A percentile compares a stretch with the other conserved stretches of the same genome.
Evolutionary conservation across 441 rosid genomes (phyloP).

Genomic region (Manihot esculenta): DNA sequence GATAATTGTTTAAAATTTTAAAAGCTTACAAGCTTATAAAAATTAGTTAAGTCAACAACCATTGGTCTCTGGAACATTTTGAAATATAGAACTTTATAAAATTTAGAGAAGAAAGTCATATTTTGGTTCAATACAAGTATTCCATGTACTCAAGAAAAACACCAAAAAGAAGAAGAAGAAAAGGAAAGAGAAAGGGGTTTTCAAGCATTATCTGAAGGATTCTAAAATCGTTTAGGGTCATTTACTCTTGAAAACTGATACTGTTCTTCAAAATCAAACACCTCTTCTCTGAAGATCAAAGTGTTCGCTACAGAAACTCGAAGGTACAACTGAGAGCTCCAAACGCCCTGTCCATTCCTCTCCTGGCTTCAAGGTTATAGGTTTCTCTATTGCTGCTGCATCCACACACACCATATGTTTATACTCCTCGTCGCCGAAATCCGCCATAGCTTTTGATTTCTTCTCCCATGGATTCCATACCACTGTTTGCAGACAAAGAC

Average conservation of each 20-base stretch:
- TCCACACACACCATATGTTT: slow-evolving; percentile 82
- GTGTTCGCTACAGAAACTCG: slow-evolving; percentile 61
- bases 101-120: too few relatives aligned
- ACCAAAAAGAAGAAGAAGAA: neutral
- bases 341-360: slow-evolving; percentile 81
- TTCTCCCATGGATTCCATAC: slow-evolving; percentile 99
- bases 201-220: too few relatives aligned
- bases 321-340: slow-evolving; percentile 55
- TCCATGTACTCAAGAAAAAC: neutral
- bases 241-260: neutral
- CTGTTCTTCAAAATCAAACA: slow-evolving; percentile 12
- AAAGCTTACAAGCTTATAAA: too few relatives aligned
- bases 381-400: slow-evolving; percentile 82
- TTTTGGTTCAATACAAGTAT: neutral
- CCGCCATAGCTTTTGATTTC: slow-evolving; percentile 67
- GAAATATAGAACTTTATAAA: too few relatives aligned
- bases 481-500: slow-evolving; percentile 35
- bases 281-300: slow-evolving; percentile 39
- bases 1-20: too few relatives aligned
- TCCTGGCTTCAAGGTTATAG: slow-evolving; percentile 80
- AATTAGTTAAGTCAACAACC: too few relatives aligned
- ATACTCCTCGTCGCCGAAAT: slow-evolving; percentile 91
- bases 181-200: neutral
- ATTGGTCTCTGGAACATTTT: too few relatives aligned
- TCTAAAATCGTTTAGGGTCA: too few relatives aligned